Evolutionary conservation across 2,329 filamentous ascomycete genomes (phyloP).

Genomic region (Piedraia hortae): DNA sequence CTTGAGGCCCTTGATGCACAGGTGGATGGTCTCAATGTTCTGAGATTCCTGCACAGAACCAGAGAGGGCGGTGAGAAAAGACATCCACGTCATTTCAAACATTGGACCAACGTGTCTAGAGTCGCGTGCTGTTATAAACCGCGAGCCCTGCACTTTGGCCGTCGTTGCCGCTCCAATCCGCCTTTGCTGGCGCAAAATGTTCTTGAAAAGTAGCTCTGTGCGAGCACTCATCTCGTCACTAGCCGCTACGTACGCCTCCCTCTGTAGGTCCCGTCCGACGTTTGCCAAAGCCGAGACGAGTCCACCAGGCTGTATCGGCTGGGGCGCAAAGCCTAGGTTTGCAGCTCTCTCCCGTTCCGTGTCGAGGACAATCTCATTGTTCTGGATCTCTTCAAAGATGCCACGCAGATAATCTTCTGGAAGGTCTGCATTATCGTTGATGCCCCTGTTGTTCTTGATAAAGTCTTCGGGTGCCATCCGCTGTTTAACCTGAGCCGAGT

Average conservation of each 20-base stretch:
- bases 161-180: slow-evolving; percentile 41
- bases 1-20: slow-evolving; percentile 89
- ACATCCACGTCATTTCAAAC: slow-evolving; percentile 99
- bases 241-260: slow-evolving; percentile 80
- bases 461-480: slow-evolving; percentile 95
- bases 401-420: slow-evolving; percentile 70
- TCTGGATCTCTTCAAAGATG: slow-evolving; percentile 79
- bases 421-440: slow-evolving; percentile 85
- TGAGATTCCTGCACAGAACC: slow-evolving; percentile 82
- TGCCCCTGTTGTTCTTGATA: slow-evolving; percentile 95
- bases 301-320: slow-evolving; percentile 21
- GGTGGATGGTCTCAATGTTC: slow-evolving; percentile 69
- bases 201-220: slow-evolving; percentile 72
- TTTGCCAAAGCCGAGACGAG: slow-evolving; percentile 45
- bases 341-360: slow-evolving; percentile 79
- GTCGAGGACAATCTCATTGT: slow-evolving; percentile 79
- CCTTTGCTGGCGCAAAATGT: slow-evolving; percentile 67
- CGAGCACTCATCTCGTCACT: slow-evolving; percentile 78
- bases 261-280: slow-evolving; percentile 68
- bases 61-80: slow-evolving; percentile 80
- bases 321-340: slow-evolving; percentile 36
- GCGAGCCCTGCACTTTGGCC: slow-evolving; percentile 24
- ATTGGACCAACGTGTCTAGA: slow-evolving; percentile 90
- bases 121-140: slow-evolving; percentile 76
- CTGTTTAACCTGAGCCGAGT: slow-evolving; percentile 62